A percentile compares a stretch with the other conserved stretches of the same genome.
Evolutionary conservation across 306 rosid species (phyloP).

Genomic region (Cicer bijugum): DNA sequence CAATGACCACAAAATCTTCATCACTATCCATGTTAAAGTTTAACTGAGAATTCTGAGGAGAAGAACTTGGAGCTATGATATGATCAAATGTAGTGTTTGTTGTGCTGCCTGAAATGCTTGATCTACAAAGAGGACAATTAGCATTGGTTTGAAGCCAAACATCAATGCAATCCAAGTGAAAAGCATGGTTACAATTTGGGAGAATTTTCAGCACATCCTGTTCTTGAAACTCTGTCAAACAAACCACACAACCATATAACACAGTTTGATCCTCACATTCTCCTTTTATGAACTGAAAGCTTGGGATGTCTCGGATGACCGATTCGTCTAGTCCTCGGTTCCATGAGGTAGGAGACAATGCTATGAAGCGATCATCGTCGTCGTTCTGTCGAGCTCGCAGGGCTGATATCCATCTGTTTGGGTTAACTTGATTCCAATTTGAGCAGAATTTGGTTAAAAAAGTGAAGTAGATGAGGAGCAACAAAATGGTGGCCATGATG

Average conservation of each 20-base stretch:
- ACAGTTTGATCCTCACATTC: slow-evolving; percentile 44
- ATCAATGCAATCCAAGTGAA: slow-evolving; percentile 75
- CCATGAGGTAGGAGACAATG: slow-evolving; percentile 60
- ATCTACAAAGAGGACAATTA: slow-evolving; percentile 74
- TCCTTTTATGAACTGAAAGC: slow-evolving; percentile 56
- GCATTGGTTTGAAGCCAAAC: slow-evolving; percentile 69
- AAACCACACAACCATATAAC: slow-evolving; percentile 62
- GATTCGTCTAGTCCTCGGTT: slow-evolving; percentile 67
- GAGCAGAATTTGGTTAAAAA: slow-evolving; percentile 64
- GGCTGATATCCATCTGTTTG: slow-evolving; percentile 52
- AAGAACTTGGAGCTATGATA: slow-evolving; percentile 75
- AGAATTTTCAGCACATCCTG: slow-evolving; percentile 60
- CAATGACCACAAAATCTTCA: slow-evolving; percentile 78
- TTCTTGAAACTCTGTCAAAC: slow-evolving; percentile 66
- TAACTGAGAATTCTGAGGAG: slow-evolving; percentile 70
- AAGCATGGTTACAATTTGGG: slow-evolving; percentile 65
- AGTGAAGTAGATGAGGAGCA: slow-evolving; percentile 60
- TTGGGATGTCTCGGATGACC: slow-evolving; percentile 60
- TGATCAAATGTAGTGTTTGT: slow-evolving; percentile 48
- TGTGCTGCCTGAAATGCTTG: slow-evolving; percentile 55
- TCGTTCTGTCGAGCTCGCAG: slow-evolving; percentile 32
- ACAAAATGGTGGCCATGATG: slow-evolving; percentile 59
- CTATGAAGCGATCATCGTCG: slow-evolving; percentile 62
- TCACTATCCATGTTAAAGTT: slow-evolving; percentile 60
- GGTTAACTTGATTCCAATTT: slow-evolving; percentile 50